Evolutionary conservation across 768 basidiomycete species (phyloP).

Genomic region (Lactarius vividus): DNA sequence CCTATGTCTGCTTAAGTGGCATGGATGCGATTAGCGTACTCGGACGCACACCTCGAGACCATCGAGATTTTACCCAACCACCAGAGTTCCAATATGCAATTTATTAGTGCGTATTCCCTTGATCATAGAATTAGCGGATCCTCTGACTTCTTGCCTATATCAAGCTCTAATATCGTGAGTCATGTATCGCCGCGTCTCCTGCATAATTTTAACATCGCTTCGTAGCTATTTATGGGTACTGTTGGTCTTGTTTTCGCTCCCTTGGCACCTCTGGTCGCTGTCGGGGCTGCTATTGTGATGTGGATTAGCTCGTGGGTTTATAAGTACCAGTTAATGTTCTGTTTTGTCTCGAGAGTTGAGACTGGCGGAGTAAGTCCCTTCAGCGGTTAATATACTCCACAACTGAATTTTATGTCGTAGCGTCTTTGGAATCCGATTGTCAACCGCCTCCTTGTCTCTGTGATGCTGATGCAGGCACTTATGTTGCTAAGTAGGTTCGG

Average conservation of each 20-base stretch:
- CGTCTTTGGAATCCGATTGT: constrained; percentile 92
- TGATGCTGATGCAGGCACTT: constrained; percentile 83
- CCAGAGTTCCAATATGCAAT: constrained; percentile 86
- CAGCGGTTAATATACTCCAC: background rate
- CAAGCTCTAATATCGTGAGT: constrained; percentile 57
- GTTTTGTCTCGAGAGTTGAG: constrained; percentile 84
- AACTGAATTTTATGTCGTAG: constrained; percentile 39
- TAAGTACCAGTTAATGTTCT: constrained; percentile 98
- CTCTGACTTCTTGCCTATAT: constrained; percentile 21
- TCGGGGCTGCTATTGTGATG: constrained; percentile 81
- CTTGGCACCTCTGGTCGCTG: constrained; percentile 83
- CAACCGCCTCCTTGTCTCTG: constrained; percentile 79
- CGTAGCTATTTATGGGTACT: constrained; percentile 82
- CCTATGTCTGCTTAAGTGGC: constrained; percentile 2
- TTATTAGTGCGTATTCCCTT: constrained; percentile 60
- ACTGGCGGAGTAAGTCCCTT: constrained; percentile 76
- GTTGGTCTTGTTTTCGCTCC: constrained; percentile 94
- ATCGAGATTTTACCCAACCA: constrained; percentile 87
- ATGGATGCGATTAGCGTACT: constrained; percentile 50
- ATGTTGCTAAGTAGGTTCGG: constrained; percentile 77
- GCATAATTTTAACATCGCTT: constrained; percentile 18
- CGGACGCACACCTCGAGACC: constrained; percentile 87
- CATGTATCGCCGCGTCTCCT: constrained; percentile 24
- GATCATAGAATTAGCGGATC: background rate
- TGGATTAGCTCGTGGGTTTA: constrained; percentile 87